Evolutionary conservation across 345 rosid species (phyloP).

Genomic region (Euphorbia lathyris): DNA sequence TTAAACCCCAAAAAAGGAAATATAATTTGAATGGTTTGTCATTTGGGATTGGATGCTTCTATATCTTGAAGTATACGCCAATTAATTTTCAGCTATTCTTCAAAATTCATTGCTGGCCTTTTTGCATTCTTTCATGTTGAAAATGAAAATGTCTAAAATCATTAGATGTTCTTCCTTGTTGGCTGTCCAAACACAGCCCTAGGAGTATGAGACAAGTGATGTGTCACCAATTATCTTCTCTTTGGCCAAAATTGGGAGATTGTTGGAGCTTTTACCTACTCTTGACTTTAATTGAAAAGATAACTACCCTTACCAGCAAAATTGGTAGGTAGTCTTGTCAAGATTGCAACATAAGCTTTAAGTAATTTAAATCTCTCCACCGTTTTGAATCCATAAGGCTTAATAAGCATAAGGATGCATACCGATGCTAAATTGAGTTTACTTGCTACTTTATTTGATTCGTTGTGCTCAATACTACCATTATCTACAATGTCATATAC

Average conservation of each 20-base stretch:
- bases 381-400: background rate
- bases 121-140: background rate
- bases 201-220: background rate
- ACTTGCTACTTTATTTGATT: background rate
- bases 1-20: background rate
- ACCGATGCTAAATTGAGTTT: background rate
- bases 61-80: background rate
- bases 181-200: background rate
- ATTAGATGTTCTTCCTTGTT: background rate
- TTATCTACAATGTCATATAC: background rate
- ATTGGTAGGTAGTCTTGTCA: background rate
- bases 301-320: background rate
- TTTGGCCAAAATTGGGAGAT: background rate
- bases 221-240: background rate
- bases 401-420: background rate
- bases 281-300: background rate
- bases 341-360: background rate
- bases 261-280: background rate
- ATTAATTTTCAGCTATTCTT: background rate
- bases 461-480: background rate
- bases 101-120: background rate
- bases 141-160: background rate
- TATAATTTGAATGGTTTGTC: no score
- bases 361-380: background rate
- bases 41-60: background rate